Conservation (phyloP, 768 basidiomycete genomes). For the Serendipita sp. region DNA sequence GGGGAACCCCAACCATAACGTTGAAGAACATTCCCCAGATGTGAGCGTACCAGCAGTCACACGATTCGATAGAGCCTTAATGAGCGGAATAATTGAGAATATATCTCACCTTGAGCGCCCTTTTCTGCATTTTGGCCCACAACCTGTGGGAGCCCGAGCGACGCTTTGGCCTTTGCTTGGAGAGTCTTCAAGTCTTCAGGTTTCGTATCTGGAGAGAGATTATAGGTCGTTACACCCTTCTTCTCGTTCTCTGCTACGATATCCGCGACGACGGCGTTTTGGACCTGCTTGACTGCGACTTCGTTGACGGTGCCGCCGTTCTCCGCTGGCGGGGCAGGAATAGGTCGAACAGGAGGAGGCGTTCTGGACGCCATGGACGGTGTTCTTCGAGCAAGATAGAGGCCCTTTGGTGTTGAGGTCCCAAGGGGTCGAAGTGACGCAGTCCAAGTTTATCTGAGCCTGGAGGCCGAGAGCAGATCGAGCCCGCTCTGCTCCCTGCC, state of each 20-base stretch:
- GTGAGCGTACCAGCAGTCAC: not conserved
- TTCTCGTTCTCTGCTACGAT: not conserved
- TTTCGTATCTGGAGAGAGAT: not conserved
- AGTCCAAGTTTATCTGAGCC: not conserved
- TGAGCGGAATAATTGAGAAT: not conserved
- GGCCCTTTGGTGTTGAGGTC: not conserved
- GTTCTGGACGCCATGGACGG: constrained; percentile 1
- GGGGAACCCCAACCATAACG: not conserved
- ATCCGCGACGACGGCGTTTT: not conserved
- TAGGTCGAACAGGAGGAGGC: not conserved
- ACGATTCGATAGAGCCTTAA: not conserved
- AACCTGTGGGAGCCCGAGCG: not conserved
- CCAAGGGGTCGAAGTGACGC: not conserved
- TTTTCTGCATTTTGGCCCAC: not conserved
- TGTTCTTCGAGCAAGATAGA: not conserved
- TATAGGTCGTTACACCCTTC: not conserved
- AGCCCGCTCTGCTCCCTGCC: not conserved
- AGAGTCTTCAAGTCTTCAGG: not conserved
- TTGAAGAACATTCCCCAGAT: not conserved
- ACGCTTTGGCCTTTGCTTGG: not conserved
- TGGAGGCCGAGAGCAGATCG: not conserved
- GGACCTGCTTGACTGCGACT: not conserved
- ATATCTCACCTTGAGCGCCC: not conserved
- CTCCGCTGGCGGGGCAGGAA: not conserved
- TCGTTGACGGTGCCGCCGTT: not conserved